Evolutionary conservation across 2,329 filamentous ascomycete genomes (phyloP).

Genomic region (Teratosphaeria gauchensis): DNA sequence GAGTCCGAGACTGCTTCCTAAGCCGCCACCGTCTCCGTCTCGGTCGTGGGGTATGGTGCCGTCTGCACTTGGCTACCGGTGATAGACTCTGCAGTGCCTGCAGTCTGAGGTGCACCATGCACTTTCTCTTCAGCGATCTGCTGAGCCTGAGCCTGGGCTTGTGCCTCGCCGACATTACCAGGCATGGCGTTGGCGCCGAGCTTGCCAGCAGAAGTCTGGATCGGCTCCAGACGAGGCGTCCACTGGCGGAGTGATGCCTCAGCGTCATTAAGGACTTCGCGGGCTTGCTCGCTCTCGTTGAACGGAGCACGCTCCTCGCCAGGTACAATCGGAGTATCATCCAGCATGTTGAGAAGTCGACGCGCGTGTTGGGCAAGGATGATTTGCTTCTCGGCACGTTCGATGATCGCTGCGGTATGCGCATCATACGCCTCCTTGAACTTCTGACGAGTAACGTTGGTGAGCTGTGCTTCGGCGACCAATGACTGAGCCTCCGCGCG

Average conservation of each 20-base stretch:
- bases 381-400: slow-evolving; percentile 93
- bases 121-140: slow-evolving; percentile 1
- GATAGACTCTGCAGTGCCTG: background rate
- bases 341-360: slow-evolving; percentile 72
- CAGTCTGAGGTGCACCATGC: background rate
- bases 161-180: background rate
- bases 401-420: slow-evolving; percentile 83
- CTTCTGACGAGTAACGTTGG: slow-evolving; percentile 91
- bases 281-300: slow-evolving; percentile 54
- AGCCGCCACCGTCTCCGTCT: background rate
- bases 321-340: slow-evolving; percentile 81
- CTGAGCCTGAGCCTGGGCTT: slow-evolving; percentile 1
- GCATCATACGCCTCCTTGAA: slow-evolving; percentile 88
- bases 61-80: background rate
- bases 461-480: slow-evolving; percentile 91
- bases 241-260: slow-evolving; percentile 80
- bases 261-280: slow-evolving; percentile 82
- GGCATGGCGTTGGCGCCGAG: slow-evolving; percentile 40
- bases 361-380: slow-evolving; percentile 87
- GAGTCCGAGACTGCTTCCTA: background rate
- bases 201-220: slow-evolving; percentile 39
- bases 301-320: slow-evolving; percentile 69
- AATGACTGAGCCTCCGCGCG: slow-evolving; percentile 91
- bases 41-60: slow-evolving; percentile 1
- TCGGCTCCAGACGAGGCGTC: slow-evolving; percentile 48